These are phyloP conservation scores for Ophiostoma quercus DNA, from an alignment of 2,329 filamentous ascomycete genomes.

Conservation along the genomic window DNA sequence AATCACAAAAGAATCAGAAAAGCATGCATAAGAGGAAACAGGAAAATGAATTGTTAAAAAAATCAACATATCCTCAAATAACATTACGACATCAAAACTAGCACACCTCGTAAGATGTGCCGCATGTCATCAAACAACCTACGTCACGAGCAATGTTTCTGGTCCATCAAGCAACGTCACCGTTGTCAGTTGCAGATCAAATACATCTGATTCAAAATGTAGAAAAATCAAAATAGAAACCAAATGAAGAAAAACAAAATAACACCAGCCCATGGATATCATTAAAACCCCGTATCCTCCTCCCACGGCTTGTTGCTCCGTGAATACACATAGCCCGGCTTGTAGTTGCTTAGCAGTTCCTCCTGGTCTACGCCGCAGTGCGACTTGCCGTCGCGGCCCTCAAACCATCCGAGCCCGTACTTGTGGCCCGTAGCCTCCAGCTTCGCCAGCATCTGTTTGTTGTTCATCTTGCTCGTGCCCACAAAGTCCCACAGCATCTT, in stretches of 20 bases:
- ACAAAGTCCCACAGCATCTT: constrained; percentile 76
- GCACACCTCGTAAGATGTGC: too few relatives aligned
- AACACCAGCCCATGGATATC: not conserved
- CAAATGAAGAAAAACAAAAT: not conserved
- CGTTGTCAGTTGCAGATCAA: not conserved
- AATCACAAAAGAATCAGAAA: too few relatives aligned
- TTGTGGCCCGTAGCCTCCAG: constrained; percentile 46
- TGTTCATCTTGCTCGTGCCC: constrained; percentile 59
- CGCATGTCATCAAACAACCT: not conserved
- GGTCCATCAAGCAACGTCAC: not conserved
- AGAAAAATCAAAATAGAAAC: not conserved
- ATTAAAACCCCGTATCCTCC: constrained; percentile 34
- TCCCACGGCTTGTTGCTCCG: constrained; percentile 50
- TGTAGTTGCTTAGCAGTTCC: constrained; percentile 60
- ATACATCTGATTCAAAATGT: constrained; percentile 4
- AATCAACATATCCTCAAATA: too few relatives aligned
- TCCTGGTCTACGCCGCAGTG: constrained; percentile 77
- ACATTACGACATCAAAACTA: too few relatives aligned
- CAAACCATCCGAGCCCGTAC: constrained; percentile 74
- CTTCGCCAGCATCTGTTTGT: constrained; percentile 55
- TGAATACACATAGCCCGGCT: constrained; percentile 53
- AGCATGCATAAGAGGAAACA: too few relatives aligned
- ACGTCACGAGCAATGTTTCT: not conserved
- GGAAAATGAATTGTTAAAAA: too few relatives aligned
- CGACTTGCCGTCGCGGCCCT: constrained; percentile 63